phyloP scores from a whole-genome alignment of 78 protist species.

The Dictyostelium brefeldianum region DNA sequence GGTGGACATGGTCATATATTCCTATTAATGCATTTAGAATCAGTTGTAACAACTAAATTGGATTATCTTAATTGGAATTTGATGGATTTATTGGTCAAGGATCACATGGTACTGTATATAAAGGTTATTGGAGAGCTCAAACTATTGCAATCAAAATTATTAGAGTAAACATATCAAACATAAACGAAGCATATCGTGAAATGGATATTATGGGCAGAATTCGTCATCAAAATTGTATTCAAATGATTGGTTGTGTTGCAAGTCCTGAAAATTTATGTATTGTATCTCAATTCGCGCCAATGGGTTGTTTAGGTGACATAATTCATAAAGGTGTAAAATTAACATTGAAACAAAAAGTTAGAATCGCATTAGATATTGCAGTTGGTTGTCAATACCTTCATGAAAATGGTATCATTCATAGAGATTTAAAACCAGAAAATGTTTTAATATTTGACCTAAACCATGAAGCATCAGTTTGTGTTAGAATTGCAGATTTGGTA shows the following conservation, averaged over 20 bases:
- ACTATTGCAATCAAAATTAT: slow-evolving; percentile 50
- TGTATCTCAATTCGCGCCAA: slow-evolving; percentile 16
- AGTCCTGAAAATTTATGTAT: background rate
- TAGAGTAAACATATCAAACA: background rate
- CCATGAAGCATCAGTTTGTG: background rate
- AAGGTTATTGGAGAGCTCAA: slow-evolving; percentile 64
- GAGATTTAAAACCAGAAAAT: slow-evolving; percentile 14
- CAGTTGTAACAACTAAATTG: slow-evolving; percentile 21
- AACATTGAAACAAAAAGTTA: slow-evolving; percentile 21
- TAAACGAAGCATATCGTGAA: slow-evolving; percentile 35
- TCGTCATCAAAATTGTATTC: slow-evolving; percentile 40
- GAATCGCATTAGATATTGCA: slow-evolving; percentile 60
- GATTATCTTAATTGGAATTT: slow-evolving; percentile 39
- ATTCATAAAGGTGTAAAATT: background rate
- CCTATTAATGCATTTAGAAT: slow-evolving; percentile 37
- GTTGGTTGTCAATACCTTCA: slow-evolving; percentile 62
- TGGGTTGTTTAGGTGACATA: slow-evolving; percentile 32
- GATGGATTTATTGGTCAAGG: slow-evolving; percentile 37
- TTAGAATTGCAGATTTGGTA: slow-evolving; percentile 42
- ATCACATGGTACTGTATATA: slow-evolving; percentile 50
- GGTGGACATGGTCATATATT: slow-evolving; percentile 42
- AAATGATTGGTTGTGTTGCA: background rate
- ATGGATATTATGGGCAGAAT: slow-evolving; percentile 12
- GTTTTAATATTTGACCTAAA: background rate
- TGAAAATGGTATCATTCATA: slow-evolving; percentile 15